Percentiles rank a stretch among this genome's conserved stretches.
Evolutionary conservation across 176 grass and related monocot genomes (phyloP).

Genomic region (Bonia amplexicaulis): DNA sequence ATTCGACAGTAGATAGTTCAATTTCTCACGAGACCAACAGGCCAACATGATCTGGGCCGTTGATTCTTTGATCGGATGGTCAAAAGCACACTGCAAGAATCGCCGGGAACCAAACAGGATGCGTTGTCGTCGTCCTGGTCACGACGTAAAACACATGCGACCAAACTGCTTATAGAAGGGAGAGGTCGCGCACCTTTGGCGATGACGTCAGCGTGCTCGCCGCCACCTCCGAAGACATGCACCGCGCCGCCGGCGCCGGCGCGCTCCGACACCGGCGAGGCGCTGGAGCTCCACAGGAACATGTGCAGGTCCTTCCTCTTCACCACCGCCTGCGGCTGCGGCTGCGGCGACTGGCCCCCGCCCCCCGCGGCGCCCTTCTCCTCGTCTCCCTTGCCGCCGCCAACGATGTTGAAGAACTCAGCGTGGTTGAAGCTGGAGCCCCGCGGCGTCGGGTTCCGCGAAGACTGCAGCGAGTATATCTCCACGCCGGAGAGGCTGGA

Average conservation of each 20-base stretch:
- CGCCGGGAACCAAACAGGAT: background rate
- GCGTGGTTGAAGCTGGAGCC: slow-evolving; percentile 89
- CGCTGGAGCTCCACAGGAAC: slow-evolving; percentile 80
- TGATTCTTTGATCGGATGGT: background rate
- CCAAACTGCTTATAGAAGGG: background rate
- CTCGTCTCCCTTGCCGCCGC: slow-evolving; percentile 39
- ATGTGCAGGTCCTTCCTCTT: slow-evolving; percentile 77
- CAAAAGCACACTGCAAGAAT: background rate
- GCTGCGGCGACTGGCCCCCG: slow-evolving; percentile 30
- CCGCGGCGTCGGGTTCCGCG: slow-evolving; percentile 77
- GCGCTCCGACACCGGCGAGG: slow-evolving; percentile 33
- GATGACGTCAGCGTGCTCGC: slow-evolving; percentile 52
- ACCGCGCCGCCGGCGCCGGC: slow-evolving; percentile 13
- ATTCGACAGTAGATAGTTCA: background rate
- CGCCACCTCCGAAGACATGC: slow-evolving; percentile 44
- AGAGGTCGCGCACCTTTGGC: slow-evolving; percentile 48
- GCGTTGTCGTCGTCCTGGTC: too few species aligned
- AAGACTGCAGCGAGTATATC: slow-evolving; percentile 85
- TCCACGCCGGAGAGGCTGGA: slow-evolving; percentile 71
- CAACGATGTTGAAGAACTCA: slow-evolving; percentile 81
- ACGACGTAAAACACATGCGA: too few species aligned
- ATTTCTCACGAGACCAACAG: background rate
- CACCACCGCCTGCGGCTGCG: background rate
- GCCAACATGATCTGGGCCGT: background rate
- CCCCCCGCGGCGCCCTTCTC: slow-evolving; percentile 43